Percentiles rank a stretch among this genome's conserved stretches.
These are phyloP conservation scores for Toxicodendron radicans DNA, from an alignment of 345 rosid species.

Conservation along the genomic window DNA sequence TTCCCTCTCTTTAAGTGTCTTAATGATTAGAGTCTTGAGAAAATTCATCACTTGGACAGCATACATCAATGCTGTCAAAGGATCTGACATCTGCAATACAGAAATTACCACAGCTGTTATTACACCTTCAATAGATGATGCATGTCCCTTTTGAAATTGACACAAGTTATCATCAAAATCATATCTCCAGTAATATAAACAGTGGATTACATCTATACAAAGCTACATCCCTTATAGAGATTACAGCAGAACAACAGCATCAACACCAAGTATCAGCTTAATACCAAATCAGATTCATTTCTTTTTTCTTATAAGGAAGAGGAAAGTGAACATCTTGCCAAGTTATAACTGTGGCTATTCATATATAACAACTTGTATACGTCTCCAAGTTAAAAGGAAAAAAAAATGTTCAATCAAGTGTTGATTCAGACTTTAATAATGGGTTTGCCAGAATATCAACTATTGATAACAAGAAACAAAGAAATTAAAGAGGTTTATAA, in stretches of 20 bases:
- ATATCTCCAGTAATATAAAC: background rate
- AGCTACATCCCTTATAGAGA: background rate
- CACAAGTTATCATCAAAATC: background rate
- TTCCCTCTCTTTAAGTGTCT: constrained; percentile 68
- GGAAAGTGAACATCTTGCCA: background rate
- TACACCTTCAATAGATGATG: constrained; percentile 7
- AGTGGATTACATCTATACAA: background rate
- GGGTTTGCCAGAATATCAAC: too few relatives aligned
- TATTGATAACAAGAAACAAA: too few relatives aligned
- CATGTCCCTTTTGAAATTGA: background rate
- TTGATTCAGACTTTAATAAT: too few relatives aligned
- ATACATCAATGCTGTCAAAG: constrained; percentile 92
- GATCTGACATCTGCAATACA: constrained; percentile 88
- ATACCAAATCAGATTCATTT: background rate
- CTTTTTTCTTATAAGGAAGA: background rate
- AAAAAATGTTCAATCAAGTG: too few relatives aligned
- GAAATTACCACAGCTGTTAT: constrained; percentile 4
- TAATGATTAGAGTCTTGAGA: constrained; percentile 71
- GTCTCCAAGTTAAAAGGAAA: too few relatives aligned
- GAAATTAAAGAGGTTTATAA: too few relatives aligned
- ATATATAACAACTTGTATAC: too few relatives aligned
- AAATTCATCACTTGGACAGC: constrained; percentile 98
- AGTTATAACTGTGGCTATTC: too few relatives aligned
- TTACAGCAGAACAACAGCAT: background rate
- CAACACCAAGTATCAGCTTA: background rate